phyloP scores from a whole-genome alignment of 305 asterid species.

The Fraxinus sp. region DNA sequence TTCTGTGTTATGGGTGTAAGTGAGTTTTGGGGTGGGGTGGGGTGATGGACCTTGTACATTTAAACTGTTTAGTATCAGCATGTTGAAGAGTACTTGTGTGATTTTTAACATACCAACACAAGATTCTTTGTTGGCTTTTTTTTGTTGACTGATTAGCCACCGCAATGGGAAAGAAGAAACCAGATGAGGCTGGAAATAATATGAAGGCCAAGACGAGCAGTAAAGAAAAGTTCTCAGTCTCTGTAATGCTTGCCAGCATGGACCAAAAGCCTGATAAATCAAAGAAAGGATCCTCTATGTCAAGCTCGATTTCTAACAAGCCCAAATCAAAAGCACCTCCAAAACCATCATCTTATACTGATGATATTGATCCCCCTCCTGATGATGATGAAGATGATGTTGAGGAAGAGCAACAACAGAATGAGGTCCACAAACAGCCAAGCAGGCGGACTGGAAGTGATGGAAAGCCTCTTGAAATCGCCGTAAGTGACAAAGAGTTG shows the following conservation, averaged over 20 bases:
- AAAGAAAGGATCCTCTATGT: constrained; percentile 43
- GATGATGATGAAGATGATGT: constrained; percentile 81
- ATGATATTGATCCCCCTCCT: constrained; percentile 69
- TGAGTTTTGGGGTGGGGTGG: background rate
- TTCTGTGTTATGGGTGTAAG: background rate
- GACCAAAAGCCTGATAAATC: constrained; percentile 65
- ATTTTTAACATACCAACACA: background rate
- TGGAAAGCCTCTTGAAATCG: constrained; percentile 43
- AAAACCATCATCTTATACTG: constrained; percentile 51
- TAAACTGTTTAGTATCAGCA: background rate
- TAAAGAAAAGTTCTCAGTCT: constrained; percentile 66
- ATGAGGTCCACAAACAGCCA: constrained; percentile 25
- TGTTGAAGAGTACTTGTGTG: background rate
- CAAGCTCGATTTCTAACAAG: constrained; percentile 38
- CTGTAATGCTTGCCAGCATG: constrained; percentile 77
- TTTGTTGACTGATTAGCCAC: constrained; percentile 22
- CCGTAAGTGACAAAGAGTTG: constrained; percentile 52
- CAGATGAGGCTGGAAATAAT: constrained; percentile 47
- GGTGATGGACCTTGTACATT: background rate
- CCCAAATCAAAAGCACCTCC: constrained; percentile 59
- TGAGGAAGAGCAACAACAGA: constrained; percentile 39
- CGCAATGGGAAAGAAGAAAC: constrained; percentile 71
- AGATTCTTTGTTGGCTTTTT: background rate
- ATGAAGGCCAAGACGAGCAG: constrained; percentile 51
- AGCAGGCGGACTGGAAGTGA: constrained; percentile 37